These are phyloP conservation scores for Podospora bellae-mahoneyi DNA, from an alignment of 495 filamentous ascomycete genomes.

Conservation along the genomic window DNA sequence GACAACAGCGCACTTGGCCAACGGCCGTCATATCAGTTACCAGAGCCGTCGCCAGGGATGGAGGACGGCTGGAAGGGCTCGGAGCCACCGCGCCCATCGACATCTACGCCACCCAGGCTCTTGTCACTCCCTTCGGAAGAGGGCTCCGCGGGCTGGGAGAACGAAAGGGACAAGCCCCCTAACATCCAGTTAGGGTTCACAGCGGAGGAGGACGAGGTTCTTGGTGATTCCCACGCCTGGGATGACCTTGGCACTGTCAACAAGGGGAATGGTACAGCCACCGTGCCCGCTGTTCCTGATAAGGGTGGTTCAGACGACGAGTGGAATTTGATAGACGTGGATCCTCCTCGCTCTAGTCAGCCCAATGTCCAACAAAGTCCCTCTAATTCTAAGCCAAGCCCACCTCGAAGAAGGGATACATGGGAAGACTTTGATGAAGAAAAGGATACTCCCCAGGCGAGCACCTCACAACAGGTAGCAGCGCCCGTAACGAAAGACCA, in stretches of 20 bases:
- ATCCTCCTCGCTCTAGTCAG: slow-evolving; percentile 18
- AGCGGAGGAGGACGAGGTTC: slow-evolving; percentile 26
- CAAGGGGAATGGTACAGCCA: slow-evolving; percentile 34
- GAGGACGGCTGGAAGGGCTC: slow-evolving; percentile 38
- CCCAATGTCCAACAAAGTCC: too few relatives aligned
- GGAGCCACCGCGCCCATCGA: slow-evolving; percentile 32
- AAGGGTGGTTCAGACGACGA: slow-evolving; percentile 35
- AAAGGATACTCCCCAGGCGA: slow-evolving; percentile 8
- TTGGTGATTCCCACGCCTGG: slow-evolving; percentile 45
- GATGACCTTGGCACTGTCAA: slow-evolving; percentile 36
- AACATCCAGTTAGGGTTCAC: slow-evolving; percentile 19
- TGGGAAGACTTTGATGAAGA: slow-evolving; percentile 42
- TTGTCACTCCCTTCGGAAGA: slow-evolving; percentile 34
- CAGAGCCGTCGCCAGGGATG: slow-evolving; percentile 31
- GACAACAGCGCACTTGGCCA: slow-evolving; percentile 19
- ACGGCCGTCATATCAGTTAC: slow-evolving; percentile 15
- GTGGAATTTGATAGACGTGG: slow-evolving; percentile 50
- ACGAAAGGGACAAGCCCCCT: slow-evolving; percentile 19
- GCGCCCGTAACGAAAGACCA: slow-evolving; percentile 14
- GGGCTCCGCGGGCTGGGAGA: slow-evolving; percentile 36
- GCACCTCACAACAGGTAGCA: slow-evolving; percentile 21
- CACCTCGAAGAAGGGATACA: slow-evolving; percentile 35
- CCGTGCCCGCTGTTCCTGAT: slow-evolving; percentile 18
- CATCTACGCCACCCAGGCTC: slow-evolving; percentile 29
- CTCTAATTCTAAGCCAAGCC: slow-evolving; percentile 17